Evolutionary conservation across 805 yeast species (phyloP), one percentile per base, ranked within the genome.

Genomic region (Spathaspora sp.): DNA sequence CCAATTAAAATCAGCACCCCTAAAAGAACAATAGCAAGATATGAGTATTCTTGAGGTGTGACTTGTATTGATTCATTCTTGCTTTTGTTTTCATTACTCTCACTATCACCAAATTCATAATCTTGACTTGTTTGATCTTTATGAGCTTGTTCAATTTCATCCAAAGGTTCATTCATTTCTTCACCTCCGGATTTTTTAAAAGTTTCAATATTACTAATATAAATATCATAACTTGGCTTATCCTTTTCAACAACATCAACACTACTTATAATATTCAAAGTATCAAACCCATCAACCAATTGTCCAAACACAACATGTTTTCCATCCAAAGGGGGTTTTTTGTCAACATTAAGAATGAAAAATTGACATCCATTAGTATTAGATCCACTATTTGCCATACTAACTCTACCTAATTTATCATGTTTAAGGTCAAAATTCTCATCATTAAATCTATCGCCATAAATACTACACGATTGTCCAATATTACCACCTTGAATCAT

Each of bases 281-380:
- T 76, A 64, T 91, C 96, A 67, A 77, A 71, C 61, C 97, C 97
- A 55, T 87, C 96, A 56, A 78, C 68, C 57, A 90, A 90, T 77
- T 91, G 96, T 65, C 97, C 97, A 65, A 92, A 92, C 55, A 92
- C 97, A 66, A 89, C 96, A 80, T 91, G 96, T 76, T 86, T 85
- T 57, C 96, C 97, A 66, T 91, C 96, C 72, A 92, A 81, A 59
- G 57, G 57, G 2, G 55, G 52, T 44, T 56, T 54, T 47, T 66
- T 58, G 3, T 63, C 62, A 0, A 57, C 63, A 5, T 61, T 70
- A 23, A 68, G 59, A 47, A 77, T 64, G 68, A 75, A 75, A 60
- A 80, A 71, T 54, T 76, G 80, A 26, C 74, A 74, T 20, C 80
- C 79, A 57, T 77, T 77, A 14, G 79, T 69, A 55, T 76, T 63